phyloP scores from a whole-genome alignment of 306 rosid species.

The Vigna unguiculata region DNA sequence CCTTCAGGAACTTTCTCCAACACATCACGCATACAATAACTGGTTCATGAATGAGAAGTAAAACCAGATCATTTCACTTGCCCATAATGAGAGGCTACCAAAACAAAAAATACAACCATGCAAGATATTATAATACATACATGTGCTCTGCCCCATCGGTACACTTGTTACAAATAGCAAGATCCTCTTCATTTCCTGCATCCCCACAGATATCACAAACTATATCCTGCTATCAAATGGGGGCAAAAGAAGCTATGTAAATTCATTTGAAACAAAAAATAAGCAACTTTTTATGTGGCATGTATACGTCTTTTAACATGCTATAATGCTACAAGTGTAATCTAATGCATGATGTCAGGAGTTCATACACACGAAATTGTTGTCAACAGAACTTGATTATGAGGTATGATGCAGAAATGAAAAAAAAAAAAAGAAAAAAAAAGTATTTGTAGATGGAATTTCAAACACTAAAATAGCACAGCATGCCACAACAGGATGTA shows the following conservation, averaged over 20 bases:
- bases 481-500: background rate
- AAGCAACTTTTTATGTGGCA: background rate
- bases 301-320: background rate
- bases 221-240: conserved; percentile 37
- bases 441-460: background rate
- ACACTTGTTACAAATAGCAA: conserved; percentile 47
- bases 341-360: background rate
- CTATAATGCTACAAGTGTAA: background rate
- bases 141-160: conserved; percentile 47
- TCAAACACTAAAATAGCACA: background rate
- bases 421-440: no score
- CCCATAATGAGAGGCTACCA: conserved; percentile 2
- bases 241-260: background rate
- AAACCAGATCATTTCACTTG: conserved; percentile 18
- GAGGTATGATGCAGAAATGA: background rate
- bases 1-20: conserved; percentile 39
- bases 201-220: conserved; percentile 55
- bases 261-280: conserved; percentile 17
- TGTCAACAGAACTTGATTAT: background rate
- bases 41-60: conserved; percentile 37
- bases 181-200: conserved; percentile 30
- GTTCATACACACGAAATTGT: background rate
- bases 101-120: conserved; percentile 11
- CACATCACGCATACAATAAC: conserved; percentile 46
- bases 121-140: conserved; percentile 41